Percentiles rank a stretch among this genome's conserved stretches.
Conservation (phyloP, 768 basidiomycete genomes). For the Crassisporium funariophilum region DNA sequence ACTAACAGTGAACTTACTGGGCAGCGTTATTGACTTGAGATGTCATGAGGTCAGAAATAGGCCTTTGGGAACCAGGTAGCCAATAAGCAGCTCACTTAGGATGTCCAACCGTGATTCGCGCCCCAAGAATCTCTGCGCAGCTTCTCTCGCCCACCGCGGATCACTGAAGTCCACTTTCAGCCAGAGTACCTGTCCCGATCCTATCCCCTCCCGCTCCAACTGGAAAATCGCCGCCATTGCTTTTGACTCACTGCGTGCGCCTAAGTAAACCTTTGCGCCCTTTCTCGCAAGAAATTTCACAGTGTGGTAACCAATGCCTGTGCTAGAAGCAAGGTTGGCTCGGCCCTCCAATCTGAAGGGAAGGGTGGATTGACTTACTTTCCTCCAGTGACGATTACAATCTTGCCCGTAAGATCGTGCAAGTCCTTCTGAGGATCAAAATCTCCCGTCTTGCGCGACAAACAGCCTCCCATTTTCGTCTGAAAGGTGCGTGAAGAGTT, state of each 20-base stretch:
- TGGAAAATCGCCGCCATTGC: conserved; percentile 25
- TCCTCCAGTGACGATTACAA: conserved; percentile 55
- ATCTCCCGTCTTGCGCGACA: conserved; percentile 9
- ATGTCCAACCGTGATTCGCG: conserved; percentile 39
- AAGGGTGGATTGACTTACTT: conserved; percentile 37
- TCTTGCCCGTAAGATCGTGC: conserved; percentile 46
- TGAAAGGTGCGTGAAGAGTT: no score
- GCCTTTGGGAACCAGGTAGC: not conserved
- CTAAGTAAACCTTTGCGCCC: conserved; percentile 30
- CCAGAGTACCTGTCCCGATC: conserved; percentile 41
- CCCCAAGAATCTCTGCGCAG: conserved; percentile 44
- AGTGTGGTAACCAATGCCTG: conserved; percentile 45
- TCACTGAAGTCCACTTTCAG: conserved; percentile 47
- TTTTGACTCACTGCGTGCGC: conserved; percentile 22
- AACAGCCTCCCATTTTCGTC: conserved; percentile 14
- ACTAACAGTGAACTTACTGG: conserved; percentile 12
- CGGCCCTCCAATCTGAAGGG: not conserved
- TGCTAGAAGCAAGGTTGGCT: conserved; percentile 9
- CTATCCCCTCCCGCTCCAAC: conserved; percentile 24
- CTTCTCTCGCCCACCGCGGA: conserved; percentile 20
- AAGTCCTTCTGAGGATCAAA: conserved; percentile 41
- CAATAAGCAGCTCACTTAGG: conserved; percentile 9
- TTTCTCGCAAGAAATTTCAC: conserved; percentile 29
- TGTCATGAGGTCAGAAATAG: not conserved
- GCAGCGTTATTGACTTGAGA: conserved; percentile 29